phyloP scores from a whole-genome alignment of 1,139 yeast genomes.

The Hemisphaericaspora xylanilytica region DNA sequence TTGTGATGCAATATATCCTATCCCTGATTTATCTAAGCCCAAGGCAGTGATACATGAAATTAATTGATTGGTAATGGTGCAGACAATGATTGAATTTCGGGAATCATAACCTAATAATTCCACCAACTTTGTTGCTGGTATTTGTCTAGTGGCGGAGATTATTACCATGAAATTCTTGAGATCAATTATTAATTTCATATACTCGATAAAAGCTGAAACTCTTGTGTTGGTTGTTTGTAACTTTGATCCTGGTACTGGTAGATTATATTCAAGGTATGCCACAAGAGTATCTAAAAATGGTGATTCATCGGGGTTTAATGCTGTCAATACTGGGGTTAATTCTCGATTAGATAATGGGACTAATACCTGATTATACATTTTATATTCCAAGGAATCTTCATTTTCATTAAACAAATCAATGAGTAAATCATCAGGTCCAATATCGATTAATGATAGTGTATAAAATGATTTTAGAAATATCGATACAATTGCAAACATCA shows the following conservation, averaged over 20 bases:
- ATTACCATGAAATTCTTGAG: constrained; percentile 29
- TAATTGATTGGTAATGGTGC: constrained; percentile 17
- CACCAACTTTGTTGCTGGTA: constrained; percentile 23
- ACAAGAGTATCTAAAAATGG: constrained; percentile 14
- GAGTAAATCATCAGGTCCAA: constrained; percentile 18
- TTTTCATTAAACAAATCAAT: constrained; percentile 20
- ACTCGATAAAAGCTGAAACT: constrained; percentile 18
- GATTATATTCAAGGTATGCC: constrained; percentile 20
- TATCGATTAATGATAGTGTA: constrained; percentile 22
- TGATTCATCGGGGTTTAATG: constrained; percentile 10
- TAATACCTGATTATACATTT: constrained; percentile 19
- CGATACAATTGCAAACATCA: constrained; percentile 25
- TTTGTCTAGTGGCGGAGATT: constrained; percentile 23
- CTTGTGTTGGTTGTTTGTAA: background rate
- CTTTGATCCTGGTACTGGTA: constrained; percentile 20
- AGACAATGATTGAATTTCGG: constrained; percentile 9
- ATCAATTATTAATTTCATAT: constrained; percentile 26
- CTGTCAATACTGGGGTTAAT: constrained; percentile 14
- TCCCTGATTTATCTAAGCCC: constrained; percentile 28
- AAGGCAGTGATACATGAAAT: constrained; percentile 25
- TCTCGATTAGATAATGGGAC: constrained; percentile 19
- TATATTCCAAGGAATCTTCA: constrained; percentile 16
- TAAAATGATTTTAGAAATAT: constrained; percentile 31
- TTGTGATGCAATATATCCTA: constrained; percentile 23
- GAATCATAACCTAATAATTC: constrained; percentile 26